These are phyloP conservation scores for Colletotrichum cereale DNA, from an alignment of 2,329 filamentous ascomycete genomes.

Conservation along the genomic window DNA sequence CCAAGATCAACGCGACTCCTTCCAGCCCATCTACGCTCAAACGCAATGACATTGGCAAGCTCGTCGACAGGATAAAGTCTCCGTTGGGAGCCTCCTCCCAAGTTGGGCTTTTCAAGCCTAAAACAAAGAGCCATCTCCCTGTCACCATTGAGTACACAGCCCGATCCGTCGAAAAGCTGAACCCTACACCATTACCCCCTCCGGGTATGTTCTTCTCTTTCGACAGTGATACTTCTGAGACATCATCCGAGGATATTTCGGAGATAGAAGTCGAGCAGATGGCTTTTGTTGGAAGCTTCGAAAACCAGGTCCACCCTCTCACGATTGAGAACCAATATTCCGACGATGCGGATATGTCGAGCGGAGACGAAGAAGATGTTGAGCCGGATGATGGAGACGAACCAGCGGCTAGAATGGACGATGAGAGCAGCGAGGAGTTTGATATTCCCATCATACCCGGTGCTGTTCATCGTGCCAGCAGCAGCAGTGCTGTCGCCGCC, in stretches of 20 bases:
- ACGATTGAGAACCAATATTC: slow-evolving; percentile 55
- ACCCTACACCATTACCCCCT: slow-evolving; percentile 64
- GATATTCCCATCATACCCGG: slow-evolving; percentile 42
- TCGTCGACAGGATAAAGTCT: slow-evolving; percentile 57
- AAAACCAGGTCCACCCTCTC: slow-evolving; percentile 51
- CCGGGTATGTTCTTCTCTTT: slow-evolving; percentile 65
- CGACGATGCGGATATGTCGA: slow-evolving; percentile 55
- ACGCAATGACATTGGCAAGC: slow-evolving; percentile 51
- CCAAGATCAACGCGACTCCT: slow-evolving; percentile 46
- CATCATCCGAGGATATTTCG: slow-evolving; percentile 46
- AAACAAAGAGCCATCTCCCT: background rate
- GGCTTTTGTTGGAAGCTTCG: slow-evolving; percentile 46
- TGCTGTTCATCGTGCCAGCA: slow-evolving; percentile 41
- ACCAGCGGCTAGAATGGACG: slow-evolving; percentile 22
- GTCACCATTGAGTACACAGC: slow-evolving; percentile 62
- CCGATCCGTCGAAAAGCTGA: slow-evolving; percentile 56
- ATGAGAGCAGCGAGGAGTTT: slow-evolving; percentile 26
- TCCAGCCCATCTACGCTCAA: slow-evolving; percentile 11
- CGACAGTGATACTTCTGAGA: slow-evolving; percentile 54
- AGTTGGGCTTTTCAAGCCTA: slow-evolving; percentile 15
- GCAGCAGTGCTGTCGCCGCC: slow-evolving; percentile 50
- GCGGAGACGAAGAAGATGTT: slow-evolving; percentile 52
- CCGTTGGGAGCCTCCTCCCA: slow-evolving; percentile 57
- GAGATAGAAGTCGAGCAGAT: slow-evolving; percentile 47
- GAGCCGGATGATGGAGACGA: slow-evolving; percentile 42